Conservation (phyloP, 1,139 yeast species). For the Hansenula lynferdii region DNA sequence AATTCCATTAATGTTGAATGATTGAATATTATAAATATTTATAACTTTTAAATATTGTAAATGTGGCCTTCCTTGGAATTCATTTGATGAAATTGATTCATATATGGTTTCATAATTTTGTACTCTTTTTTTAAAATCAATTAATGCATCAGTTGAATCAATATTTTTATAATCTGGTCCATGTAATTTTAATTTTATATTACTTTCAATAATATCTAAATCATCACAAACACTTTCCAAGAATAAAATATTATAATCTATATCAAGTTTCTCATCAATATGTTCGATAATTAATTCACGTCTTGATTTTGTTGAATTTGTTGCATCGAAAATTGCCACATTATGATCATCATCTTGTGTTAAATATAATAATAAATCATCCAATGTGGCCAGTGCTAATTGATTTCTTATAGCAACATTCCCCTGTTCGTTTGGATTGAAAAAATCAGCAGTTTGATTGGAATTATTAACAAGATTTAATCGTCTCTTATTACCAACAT, state of each 20-base stretch:
- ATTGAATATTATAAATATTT: constrained; percentile 83
- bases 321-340: constrained; percentile 88
- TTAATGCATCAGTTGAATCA: constrained; percentile 66
- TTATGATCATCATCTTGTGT: constrained; percentile 60
- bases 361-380: constrained; percentile 67
- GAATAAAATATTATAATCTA: constrained; percentile 63
- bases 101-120: constrained; percentile 76
- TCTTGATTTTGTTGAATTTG: constrained; percentile 74
- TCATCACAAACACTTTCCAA: constrained; percentile 78
- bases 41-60: constrained; percentile 82
- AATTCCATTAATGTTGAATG: constrained; percentile 76
- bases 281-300: constrained; percentile 50
- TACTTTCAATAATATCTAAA: constrained; percentile 60
- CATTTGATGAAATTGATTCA: constrained; percentile 67
- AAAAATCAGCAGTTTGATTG: constrained; percentile 44
- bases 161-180: constrained; percentile 81
- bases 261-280: constrained; percentile 41
- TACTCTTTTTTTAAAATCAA: constrained; percentile 70
- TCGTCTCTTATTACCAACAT: constrained; percentile 82
- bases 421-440: constrained; percentile 60
- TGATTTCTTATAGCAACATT: constrained; percentile 66
- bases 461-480: constrained; percentile 42
- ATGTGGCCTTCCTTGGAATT: constrained; percentile 30
- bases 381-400: constrained; percentile 86
- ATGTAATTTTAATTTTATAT: constrained; percentile 67